A percentile compares a stretch with the other conserved stretches of the same genome.
phyloP scores from a whole-genome alignment of 805 yeast species.

The Metschnikowia cerradonensis region DNA sequence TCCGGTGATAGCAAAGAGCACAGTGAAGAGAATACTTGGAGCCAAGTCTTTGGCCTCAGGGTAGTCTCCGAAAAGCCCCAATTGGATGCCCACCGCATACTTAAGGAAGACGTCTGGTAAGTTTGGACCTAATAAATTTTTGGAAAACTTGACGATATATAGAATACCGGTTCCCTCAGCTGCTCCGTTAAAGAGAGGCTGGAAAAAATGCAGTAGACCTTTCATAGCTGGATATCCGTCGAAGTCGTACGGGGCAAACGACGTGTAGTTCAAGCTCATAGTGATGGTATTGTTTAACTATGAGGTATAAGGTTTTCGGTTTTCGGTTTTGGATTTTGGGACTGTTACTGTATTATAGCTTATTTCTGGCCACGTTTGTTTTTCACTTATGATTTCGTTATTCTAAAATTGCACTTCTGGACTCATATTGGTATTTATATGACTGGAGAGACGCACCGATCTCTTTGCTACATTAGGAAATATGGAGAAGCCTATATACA shows the following conservation, averaged over 20 bases:
- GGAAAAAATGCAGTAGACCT: conserved; percentile 14
- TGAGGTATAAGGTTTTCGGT: no score
- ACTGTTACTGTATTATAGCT: no score
- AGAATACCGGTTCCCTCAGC: conserved; percentile 16
- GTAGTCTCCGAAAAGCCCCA: conserved; percentile 20
- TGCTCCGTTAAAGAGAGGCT: conserved; percentile 11
- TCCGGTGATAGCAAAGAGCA: conserved; percentile 14
- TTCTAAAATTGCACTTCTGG: neutral
- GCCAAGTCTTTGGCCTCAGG: conserved; percentile 16
- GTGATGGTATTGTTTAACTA: neutral
- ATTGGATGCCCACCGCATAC: conserved; percentile 15
- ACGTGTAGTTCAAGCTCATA: conserved; percentile 6
- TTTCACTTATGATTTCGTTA: neutral
- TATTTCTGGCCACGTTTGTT: no score
- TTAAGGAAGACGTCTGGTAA: conserved; percentile 11
- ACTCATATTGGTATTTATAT: conserved; percentile 1
- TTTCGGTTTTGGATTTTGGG: no score
- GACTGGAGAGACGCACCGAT: neutral
- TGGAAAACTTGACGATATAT: conserved; percentile 6
- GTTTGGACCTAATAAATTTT: conserved; percentile 11
- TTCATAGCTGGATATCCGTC: conserved; percentile 17
- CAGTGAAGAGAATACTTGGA: conserved; percentile 18
- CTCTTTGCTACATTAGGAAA: conserved; percentile 3
- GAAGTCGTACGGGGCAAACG: conserved; percentile 15
- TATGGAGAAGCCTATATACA: neutral